A percentile compares a stretch with the other conserved stretches of the same genome.
phyloP scores from a whole-genome alignment of 106 monocot species.

The Xerophyta viscosa region DNA sequence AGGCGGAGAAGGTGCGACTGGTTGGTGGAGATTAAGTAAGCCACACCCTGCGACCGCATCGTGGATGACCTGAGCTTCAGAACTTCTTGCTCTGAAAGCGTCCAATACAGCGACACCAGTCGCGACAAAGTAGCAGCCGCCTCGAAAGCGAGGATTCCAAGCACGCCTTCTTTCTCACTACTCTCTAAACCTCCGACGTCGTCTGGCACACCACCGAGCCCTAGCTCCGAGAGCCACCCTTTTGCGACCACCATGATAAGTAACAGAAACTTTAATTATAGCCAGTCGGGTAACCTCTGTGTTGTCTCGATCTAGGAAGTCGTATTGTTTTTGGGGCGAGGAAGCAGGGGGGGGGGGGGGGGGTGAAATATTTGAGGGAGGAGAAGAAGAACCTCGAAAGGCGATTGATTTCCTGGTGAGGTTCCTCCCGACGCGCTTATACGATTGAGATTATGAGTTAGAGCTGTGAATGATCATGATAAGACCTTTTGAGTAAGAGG shows the following conservation, averaged over 20 bases:
- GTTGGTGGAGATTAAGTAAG: constrained; percentile 68
- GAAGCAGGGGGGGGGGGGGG: background rate
- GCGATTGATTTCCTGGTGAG: too few relatives aligned
- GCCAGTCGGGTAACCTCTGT: too few relatives aligned
- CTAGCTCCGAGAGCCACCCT: constrained; percentile 1
- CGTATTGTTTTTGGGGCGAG: too few relatives aligned
- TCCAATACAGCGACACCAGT: constrained; percentile 53
- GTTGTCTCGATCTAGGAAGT: too few relatives aligned
- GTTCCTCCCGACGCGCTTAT: too few relatives aligned
- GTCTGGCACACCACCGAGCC: background rate
- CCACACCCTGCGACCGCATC: constrained; percentile 65
- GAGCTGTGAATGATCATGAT: too few relatives aligned
- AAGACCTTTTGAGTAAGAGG: too few relatives aligned
- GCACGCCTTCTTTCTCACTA: background rate
- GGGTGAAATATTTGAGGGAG: too few relatives aligned
- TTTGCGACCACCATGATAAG: background rate
- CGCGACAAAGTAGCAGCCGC: constrained; percentile 52
- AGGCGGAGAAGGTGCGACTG: constrained; percentile 50
- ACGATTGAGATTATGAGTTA: too few relatives aligned
- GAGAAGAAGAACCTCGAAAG: too few relatives aligned
- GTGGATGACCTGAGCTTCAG: constrained; percentile 27
- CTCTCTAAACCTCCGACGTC: background rate
- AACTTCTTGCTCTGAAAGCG: constrained; percentile 46
- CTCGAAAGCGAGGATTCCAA: constrained; percentile 79
- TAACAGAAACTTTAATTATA: too few relatives aligned